Base-by-base conservation (phyloP, 2,329 filamentous ascomycete species). In the Fusarium sp. region DNA sequence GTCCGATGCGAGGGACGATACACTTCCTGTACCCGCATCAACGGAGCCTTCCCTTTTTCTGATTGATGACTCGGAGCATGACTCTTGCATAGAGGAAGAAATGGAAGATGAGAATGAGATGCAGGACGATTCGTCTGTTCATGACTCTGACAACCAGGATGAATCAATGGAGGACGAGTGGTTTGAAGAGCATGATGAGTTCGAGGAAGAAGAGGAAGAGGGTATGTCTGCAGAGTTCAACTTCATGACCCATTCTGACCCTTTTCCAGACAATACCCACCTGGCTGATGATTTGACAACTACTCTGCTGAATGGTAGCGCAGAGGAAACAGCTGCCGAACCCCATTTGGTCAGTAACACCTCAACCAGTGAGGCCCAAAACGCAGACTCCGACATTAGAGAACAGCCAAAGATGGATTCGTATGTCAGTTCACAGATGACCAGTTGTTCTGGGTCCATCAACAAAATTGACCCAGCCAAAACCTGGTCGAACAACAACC, bases 161-260 rank as follows among this genome's bases (percentile, higher is more conserved):
- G 18, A 47, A 8, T 51, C 41, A 11, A 59, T 59, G 27, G 65
- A 57, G 12, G 63, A 68, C 28, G 48, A 65, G 13, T 53, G 43
- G 23, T 72, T 75, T 51, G 65, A 58, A n/a, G 73, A 73, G 41
- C 73, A 59, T n/a, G 73, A 73, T 54, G 71, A 71, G 43, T 72
- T 71, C 25, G 65, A 74, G 25, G 51, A 63, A 12, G 49, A 28
- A 5, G 28, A 56, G 23, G 72, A n/a, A 56, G 27, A 73, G n/a
- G 57, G 71, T 73, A 62, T 42, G 55, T 32, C 45, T 7, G 9
- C 51, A 20, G 27, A 8, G 18, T 16, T 4, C 21, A 21, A 37
- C 16, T n/a, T 47, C 28, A 10, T n/a, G 27, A 7, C 7, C 28
- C 13, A 21, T 47, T 30, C 69, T 74, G 61, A 74, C 58, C 21